Conservation (phyloP, 768 basidiomycete genomes). For the Mycena latifolia region DNA sequence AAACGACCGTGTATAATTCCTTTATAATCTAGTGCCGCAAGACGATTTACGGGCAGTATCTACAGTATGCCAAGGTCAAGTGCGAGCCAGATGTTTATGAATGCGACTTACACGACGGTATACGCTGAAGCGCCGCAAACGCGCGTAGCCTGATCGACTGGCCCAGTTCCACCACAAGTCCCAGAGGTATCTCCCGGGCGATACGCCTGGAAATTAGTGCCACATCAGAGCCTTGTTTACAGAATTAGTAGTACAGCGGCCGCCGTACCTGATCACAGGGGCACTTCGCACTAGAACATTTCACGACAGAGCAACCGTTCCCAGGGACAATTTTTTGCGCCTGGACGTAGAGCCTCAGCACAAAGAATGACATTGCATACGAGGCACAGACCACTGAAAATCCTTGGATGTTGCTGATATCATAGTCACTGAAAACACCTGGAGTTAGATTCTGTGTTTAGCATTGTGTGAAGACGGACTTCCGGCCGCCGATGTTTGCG, state of each 20-base stretch:
- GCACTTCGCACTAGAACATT: not conserved
- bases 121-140: constrained; percentile 3
- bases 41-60: constrained; percentile 14
- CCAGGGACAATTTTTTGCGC: constrained; percentile 11
- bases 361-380: too few species aligned
- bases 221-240: too few species aligned
- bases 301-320: constrained; percentile 1
- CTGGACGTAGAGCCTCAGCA: not conserved
- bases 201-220: not conserved
- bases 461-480: not conserved
- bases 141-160: constrained; percentile 14
- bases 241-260: too few species aligned
- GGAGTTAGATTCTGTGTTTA: not conserved
- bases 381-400: constrained; percentile 4
- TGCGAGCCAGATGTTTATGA: not conserved
- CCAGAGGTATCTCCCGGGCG: constrained; percentile 18
- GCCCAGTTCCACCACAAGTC: constrained; percentile 19
- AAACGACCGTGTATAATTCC: too few species aligned
- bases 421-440: constrained; percentile 9
- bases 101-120: constrained; percentile 12
- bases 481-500: constrained; percentile 12
- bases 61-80: not conserved
- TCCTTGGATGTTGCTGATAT: constrained; percentile 25
- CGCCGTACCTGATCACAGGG: not conserved
- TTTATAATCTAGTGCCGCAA: too few species aligned